Base-by-base conservation (phyloP, 1,284 basidiomycete species). In the Austroboletus niveus region DNA sequence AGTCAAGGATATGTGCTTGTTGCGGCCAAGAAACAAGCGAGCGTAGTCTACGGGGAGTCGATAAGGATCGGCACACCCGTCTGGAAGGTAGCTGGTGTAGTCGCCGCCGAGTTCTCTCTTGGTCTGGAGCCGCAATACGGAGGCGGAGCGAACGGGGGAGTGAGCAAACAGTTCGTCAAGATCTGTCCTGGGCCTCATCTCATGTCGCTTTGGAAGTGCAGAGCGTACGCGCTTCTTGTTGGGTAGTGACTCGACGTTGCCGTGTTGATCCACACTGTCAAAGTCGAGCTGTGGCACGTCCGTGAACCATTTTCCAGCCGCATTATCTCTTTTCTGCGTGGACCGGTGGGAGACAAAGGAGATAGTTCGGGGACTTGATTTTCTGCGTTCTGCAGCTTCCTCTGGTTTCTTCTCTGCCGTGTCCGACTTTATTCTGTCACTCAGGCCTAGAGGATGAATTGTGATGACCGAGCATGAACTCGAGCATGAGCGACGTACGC, bases 61-160 rank as follows among this genome's bases (percentile, higher is more conserved):
- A 46, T 48, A 4, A 10, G 57, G 56, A 47, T 61, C 47, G 39
- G 42, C 48, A 10, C 41, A 44, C 22, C 49, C 40, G 11, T 56
- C 49, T 15, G 66, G 69, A 39, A 74, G 59, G 54, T 77, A 78
- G 30, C 72, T 73, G 14, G 74, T 68, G 58, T 85, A 86, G 56
- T 81, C 75, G 31, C 82, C 80, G 7, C 70, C 78, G 14, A 60
- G 60, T 59, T 79, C 76, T 49, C 64, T 62, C 42, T 63, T 57
- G 31, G 48, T 51, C 47, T 69, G 72, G 12, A 68, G 38, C 45
- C 56, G 62, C 30, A 41, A 30, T 38, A 48, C 54, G 6, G 45
- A 9, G 22, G 51, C 53, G 14, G 46, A 51, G 27, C 20, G 44
- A 30, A 29, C 12, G 30, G 49, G 32, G n/a, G 51, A 12, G 15